These are phyloP conservation scores for Curvularia lunata DNA, from an alignment of 2,329 filamentous ascomycete genomes.

Conservation along the genomic window DNA sequence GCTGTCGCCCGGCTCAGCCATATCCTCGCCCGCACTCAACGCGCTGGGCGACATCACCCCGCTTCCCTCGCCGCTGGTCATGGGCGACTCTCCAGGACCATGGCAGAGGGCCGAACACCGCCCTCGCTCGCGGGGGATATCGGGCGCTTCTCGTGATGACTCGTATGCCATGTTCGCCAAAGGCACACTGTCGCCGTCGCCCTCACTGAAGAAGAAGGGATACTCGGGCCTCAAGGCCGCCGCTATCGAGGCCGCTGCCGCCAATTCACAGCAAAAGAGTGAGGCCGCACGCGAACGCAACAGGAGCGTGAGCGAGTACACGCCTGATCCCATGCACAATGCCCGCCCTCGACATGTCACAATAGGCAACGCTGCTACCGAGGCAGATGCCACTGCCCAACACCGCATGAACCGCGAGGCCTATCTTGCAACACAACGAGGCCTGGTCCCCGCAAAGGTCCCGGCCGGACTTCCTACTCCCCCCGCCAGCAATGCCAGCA, in stretches of 20 bases:
- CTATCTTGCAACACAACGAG: constrained; percentile 78
- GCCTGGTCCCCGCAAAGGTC: constrained; percentile 67
- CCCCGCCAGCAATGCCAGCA: constrained; percentile 71
- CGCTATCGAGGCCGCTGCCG: constrained; percentile 49
- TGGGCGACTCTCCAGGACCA: constrained; percentile 51
- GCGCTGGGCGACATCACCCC: constrained; percentile 60
- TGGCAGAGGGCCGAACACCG: constrained; percentile 50
- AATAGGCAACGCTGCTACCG: constrained; percentile 58
- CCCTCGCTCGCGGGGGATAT: constrained; percentile 45
- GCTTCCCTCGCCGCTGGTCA: constrained; percentile 57
- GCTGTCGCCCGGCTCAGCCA: constrained; percentile 53
- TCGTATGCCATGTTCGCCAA: constrained; percentile 38
- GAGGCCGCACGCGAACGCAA: constrained; percentile 67
- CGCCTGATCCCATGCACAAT: constrained; percentile 72
- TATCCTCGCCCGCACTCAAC: constrained; percentile 57
- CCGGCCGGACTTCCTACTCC: constrained; percentile 68
- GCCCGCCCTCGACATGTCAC: constrained; percentile 73
- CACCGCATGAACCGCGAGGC: constrained; percentile 74
- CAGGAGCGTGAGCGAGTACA: constrained; percentile 87
- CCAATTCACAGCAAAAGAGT: constrained; percentile 41
- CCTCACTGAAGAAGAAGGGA: constrained; percentile 55
- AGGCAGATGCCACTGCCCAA: constrained; percentile 57
- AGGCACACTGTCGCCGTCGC: constrained; percentile 46
- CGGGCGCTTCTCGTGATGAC: constrained; percentile 42
- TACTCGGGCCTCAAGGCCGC: constrained; percentile 54